Evolutionary conservation across 2,329 filamentous ascomycete species (phyloP), one percentile per base, ranked within the genome.

Genomic region (Fusarium sp.): DNA sequence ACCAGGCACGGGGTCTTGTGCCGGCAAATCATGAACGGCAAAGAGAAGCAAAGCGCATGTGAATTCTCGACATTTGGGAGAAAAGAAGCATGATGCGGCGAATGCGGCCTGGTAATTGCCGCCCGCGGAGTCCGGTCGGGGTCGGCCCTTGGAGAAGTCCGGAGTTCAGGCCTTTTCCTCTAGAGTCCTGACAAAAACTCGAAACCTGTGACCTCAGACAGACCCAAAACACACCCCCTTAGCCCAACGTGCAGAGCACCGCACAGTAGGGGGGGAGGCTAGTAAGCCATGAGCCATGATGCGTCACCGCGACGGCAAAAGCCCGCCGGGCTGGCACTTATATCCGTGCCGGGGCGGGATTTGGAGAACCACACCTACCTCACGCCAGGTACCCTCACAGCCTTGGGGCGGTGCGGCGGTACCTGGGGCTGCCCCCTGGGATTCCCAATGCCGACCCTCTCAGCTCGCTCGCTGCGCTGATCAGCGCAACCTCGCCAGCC

Each of bases 81-180:
- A 43, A 38, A 22, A 40, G 43, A 35, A 56, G 58, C 63, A 68
- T 60, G 61, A 58, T 70, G 33, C 45, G 63, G 45, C 38, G 22
- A 32, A 35, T 47, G 60, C 25, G 52, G 35, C 58, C 43, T 33
- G 66, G 57, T 60, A 66, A 63, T 66, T 58, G 56, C 65, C 66
- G 69, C 47, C 68, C 70, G 60, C 76, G 76, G 75, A 78, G 65
- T 72, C 72, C 74, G 72, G 69, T 76, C 74, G 77, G 78, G 54
- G 73, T 79, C 78, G 78, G 78, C 65, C 52, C 45, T 76, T 69
- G 25, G 38, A 74, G 66, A 76, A 78, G 70, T 75, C 78, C 78
- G 77, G 70, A 67, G 52, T 61, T 70, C 47, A 30, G 25, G 22
- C 5, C 43, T 57, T 38, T n/a, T 8, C 14, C 20, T 22, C 6